These are phyloP conservation scores for Paramecium primaurelia DNA, from an alignment of 73 alveolate species.

Conservation along the genomic window DNA sequence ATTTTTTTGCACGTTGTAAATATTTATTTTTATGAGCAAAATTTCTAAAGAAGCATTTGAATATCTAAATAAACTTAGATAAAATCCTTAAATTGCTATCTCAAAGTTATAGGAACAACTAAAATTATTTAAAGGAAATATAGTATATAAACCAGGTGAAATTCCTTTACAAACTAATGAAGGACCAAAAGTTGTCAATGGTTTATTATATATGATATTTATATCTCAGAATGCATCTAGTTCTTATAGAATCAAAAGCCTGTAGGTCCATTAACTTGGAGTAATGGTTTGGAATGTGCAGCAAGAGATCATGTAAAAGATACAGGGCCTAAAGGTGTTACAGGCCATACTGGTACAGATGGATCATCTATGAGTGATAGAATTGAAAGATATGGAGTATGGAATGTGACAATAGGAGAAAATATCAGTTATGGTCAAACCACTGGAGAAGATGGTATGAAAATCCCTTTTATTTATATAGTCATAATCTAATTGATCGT, in stretches of 20 bases:
- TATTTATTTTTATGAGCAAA: neutral
- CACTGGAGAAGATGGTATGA: neutral
- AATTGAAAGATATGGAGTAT: conserved; percentile 75
- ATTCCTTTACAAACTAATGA: conserved; percentile 57
- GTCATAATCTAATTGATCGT: conserved; percentile 61
- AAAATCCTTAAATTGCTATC: neutral
- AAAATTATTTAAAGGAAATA: neutral
- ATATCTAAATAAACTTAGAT: conserved; percentile 15
- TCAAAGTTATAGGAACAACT: neutral
- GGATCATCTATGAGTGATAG: conserved; percentile 81
- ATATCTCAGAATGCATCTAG: conserved; percentile 62
- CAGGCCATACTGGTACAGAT: conserved; percentile 80
- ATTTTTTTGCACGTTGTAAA: neutral
- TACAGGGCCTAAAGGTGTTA: conserved; percentile 84
- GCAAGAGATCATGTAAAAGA: conserved; percentile 84
- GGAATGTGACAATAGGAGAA: conserved; percentile 77
- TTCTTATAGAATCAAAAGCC: conserved; percentile 71
- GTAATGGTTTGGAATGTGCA: conserved; percentile 69
- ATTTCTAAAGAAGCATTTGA: conserved; percentile 24
- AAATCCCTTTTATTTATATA: neutral
- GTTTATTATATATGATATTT: neutral
- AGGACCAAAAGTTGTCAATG: conserved; percentile 52
- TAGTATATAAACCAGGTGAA: conserved; percentile 49
- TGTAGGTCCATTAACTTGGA: conserved; percentile 51
- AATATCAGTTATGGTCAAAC: neutral